Evolutionary conservation across 2,329 filamentous ascomycete genomes (phyloP), one percentile per base, ranked within the genome.

Genomic region (Penicillium olsonii): DNA sequence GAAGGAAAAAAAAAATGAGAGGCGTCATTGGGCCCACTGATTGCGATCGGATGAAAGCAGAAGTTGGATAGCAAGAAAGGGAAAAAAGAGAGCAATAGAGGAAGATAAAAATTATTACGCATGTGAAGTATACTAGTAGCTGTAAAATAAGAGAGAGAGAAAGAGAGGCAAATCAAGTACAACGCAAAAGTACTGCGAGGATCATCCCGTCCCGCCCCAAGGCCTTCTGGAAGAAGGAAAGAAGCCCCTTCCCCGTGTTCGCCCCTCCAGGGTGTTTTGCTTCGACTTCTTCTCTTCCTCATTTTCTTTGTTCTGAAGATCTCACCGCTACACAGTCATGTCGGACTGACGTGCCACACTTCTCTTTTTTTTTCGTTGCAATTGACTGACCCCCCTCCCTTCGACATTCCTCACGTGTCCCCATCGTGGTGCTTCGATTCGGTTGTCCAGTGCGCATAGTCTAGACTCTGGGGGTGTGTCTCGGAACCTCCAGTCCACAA

Each of bases 161-260:
- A 26, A 22, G 15, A 17, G 46, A 40, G 42, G 34, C 50, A 6
- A 31, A 14, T n/a, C 4, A 5, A 31, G 29, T n/a, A n/a, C n/a
- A n/a, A 31, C 6, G 29, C 37, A 31, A 24, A 33, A 18, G 26
- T 45, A 39, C 42, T 18, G 42, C 47, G 53, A 53, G 45, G 54
- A 60, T 58, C 55, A 56, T 60, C 57, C 55, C 56, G 55, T 57
- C 54, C 55, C 55, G 55, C 53, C 51, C 55, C 45, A 48, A 49
- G 49, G 43, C 51, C 57, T 60, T 60, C 58, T 58, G 52, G 54
- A 59, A 60, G 57, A 42, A 59, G 50, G 34, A 54, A 47, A 52
- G 48, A 57, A 59, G 53, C 56, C 56, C 56, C 53, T 59, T 58
- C 57, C 53, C 56, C 56, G 54, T 55, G 51, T 51, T 48, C 53